Conservation (phyloP, 2,329 filamentous ascomycete genomes). For the Scytalidium lignicola region DNA sequence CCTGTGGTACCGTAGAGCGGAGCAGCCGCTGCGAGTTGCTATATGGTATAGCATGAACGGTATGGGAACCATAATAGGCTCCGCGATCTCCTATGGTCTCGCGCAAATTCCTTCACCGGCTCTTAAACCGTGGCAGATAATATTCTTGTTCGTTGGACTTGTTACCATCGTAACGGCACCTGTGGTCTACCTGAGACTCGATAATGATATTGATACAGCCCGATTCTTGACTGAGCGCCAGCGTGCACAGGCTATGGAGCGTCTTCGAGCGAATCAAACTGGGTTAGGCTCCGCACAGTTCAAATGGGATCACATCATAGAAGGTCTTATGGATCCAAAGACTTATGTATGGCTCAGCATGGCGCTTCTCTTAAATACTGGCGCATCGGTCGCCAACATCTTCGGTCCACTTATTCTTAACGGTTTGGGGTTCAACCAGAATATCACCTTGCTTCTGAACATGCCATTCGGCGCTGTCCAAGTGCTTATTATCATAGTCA, state of each 20-base stretch:
- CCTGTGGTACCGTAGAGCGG: constrained; percentile 55
- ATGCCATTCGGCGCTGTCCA: constrained; percentile 61
- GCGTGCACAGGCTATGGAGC: constrained; percentile 29
- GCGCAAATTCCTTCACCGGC: constrained; percentile 18
- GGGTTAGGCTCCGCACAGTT: constrained; percentile 25
- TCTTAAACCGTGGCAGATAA: constrained; percentile 32
- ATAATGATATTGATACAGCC: constrained; percentile 43
- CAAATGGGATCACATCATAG: constrained; percentile 32
- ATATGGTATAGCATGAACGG: constrained; percentile 42
- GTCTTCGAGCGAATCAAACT: constrained; percentile 8
- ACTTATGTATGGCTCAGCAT: constrained; percentile 35
- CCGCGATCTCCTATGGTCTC: constrained; percentile 20
- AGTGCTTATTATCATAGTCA: constrained; percentile 49
- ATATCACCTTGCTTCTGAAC: constrained; percentile 39
- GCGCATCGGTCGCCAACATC: constrained; percentile 54
- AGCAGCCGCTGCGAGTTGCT: constrained; percentile 50
- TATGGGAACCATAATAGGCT: constrained; percentile 16
- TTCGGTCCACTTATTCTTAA: constrained; percentile 48
- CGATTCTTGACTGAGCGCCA: constrained; percentile 32
- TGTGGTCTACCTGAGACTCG: constrained; percentile 39
- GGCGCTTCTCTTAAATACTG: constrained; percentile 55
- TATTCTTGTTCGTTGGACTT: constrained; percentile 18
- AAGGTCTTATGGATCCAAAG: constrained; percentile 38
- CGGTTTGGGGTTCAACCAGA: constrained; percentile 30
- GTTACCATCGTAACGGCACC: constrained; percentile 22